These are phyloP conservation scores for Amaranthus tricolor DNA, from an alignment of 179 eudicot genomes.

Conservation along the genomic window DNA sequence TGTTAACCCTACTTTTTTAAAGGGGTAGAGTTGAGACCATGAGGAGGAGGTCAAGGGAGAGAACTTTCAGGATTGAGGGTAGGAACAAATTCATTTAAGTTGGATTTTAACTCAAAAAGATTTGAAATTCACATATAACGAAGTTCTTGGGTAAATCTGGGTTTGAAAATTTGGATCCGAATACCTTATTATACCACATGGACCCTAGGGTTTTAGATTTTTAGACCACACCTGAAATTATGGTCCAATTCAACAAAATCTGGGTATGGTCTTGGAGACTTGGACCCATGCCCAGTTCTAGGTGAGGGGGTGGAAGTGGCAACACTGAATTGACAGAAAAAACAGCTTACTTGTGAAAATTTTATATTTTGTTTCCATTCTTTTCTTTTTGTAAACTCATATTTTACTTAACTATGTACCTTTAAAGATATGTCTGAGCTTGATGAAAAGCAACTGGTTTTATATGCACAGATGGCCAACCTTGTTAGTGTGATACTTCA, in stretches of 20 bases:
- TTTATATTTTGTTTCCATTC: neutral
- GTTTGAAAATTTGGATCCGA: no score
- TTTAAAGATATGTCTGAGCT: constrained; percentile 69
- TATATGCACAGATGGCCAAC: constrained; percentile 98
- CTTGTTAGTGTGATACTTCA: constrained; percentile 67
- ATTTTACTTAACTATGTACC: constrained; percentile 37
- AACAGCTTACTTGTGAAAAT: neutral
- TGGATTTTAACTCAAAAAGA: no score
- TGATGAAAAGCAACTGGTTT: constrained; percentile 65
- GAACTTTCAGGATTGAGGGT: neutral
- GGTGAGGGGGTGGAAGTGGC: neutral
- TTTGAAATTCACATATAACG: no score
- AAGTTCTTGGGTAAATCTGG: no score
- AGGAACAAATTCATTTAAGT: no score
- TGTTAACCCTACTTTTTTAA: neutral
- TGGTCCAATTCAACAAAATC: no score
- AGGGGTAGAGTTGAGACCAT: neutral
- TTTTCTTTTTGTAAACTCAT: constrained; percentile 2
- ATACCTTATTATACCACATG: no score
- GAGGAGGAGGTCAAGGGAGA: neutral
- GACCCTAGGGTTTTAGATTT: no score
- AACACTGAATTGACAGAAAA: neutral
- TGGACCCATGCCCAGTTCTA: no score
- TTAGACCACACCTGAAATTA: no score
- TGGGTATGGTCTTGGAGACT: no score